Conservation (phyloP, 192 early-diverging fungal species). For the Funneliformis mosseae region DNA sequence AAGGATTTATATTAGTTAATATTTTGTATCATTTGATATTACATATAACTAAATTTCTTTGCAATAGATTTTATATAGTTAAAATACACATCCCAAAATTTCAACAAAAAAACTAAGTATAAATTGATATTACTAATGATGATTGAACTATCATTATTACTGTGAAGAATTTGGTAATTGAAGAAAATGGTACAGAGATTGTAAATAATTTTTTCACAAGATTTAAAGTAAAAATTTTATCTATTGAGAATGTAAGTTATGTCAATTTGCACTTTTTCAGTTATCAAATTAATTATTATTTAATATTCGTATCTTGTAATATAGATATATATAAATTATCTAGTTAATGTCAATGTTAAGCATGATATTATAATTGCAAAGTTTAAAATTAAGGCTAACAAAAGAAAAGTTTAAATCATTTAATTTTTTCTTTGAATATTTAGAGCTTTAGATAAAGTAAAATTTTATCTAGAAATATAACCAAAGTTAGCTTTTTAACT, state of each 20-base stretch:
- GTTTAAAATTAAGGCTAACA: neutral
- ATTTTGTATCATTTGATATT: conserved; percentile 16
- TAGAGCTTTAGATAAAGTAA: no score
- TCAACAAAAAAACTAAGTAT: neutral
- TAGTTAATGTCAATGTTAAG: neutral
- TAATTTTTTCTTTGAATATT: no score
- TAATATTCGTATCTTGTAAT: neutral
- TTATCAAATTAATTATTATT: neutral
- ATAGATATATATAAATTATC: neutral
- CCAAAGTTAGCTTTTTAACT: no score
- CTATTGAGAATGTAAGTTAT: neutral
- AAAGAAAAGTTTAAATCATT: conserved; percentile 5
- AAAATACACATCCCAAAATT: neutral
- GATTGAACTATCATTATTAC: neutral
- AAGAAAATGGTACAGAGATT: neutral
- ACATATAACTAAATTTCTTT: conserved; percentile 5
- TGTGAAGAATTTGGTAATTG: no score
- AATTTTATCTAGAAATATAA: no score
- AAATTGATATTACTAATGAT: neutral
- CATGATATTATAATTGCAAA: neutral
- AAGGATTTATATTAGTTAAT: neutral
- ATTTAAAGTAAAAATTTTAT: neutral
- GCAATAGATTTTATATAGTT: conserved; percentile 5
- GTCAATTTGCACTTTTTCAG: neutral
- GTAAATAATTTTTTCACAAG: conserved; percentile 5